Evolutionary conservation across 2,329 filamentous ascomycete genomes (phyloP), one percentile per base, ranked within the genome.

Genomic region (Myriosclerotinia duriaeana): DNA sequence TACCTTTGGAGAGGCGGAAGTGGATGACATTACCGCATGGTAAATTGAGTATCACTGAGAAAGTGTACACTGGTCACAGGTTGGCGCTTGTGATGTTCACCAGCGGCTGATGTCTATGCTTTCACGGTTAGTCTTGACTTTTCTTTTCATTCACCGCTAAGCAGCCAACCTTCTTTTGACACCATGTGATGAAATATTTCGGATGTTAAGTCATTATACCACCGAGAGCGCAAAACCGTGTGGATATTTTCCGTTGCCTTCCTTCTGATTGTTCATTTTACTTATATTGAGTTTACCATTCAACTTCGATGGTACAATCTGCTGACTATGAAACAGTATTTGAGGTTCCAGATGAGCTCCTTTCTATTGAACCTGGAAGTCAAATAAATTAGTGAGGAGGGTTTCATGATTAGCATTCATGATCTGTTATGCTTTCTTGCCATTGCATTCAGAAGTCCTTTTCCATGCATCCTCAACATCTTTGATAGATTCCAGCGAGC

Each of bases 221-320:
- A 89, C 90, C 90, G 90, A 89, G 89, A 90, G 92, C 92, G 93
- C 93, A 96, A 88, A 87, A 82, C 85, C 85, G 83, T 97, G 93
- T 96, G 89, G 93, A 97, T 81, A 87, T 90, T 52, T 52, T 97
- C 93, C 93, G 93, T 97, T 97, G 93, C 93, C 93, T 97, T 97
- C 93, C 93, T 97, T 97, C 93, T 97, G 93, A 97, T 88, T 48
- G 42, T 48, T 34, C 26, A 46, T 34, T 14, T 11, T 30, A 34
- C 20, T 17, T 22, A 3, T 17, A 22, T 17, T 60, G 20, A 22
- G 20, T 48, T 36, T 2, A 36, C 20, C n/a, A 8, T 38, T 36
- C 26, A 36, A 22, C 5, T 11, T 30, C 11, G 6, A 42, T 48
- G 11, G 30, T 48, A 38, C 30, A 17, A 17, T 22, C 5, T 11